A percentile compares a stretch with the other conserved stretches of the same genome.
These are phyloP conservation scores for Incumbomyces delicatus DNA, from an alignment of 2,329 filamentous ascomycete genomes.

Conservation along the genomic window DNA sequence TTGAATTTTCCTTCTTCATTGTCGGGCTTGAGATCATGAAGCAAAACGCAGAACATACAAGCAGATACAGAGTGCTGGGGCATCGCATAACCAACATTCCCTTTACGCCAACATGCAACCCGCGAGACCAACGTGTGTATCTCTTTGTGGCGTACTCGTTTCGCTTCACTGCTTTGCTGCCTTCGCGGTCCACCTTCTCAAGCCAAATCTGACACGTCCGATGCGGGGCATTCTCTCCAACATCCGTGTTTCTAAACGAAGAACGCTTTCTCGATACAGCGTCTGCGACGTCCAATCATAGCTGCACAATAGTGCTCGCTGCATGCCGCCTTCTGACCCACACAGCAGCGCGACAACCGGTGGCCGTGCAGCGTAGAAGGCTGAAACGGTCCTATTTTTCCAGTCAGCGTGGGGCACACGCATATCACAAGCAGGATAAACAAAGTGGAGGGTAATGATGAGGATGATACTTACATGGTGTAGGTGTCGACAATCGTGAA, in stretches of 20 bases:
- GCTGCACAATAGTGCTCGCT: slow-evolving; percentile 36
- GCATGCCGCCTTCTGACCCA: slow-evolving; percentile 38
- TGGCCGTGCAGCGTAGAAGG: slow-evolving; percentile 31
- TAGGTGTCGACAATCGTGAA: slow-evolving; percentile 35
- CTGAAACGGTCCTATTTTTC: slow-evolving; percentile 22
- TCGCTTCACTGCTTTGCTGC: too few relatives aligned
- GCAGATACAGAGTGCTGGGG: too few relatives aligned
- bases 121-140: too few relatives aligned
- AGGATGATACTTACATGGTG: slow-evolving; percentile 29
- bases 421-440: neutral
- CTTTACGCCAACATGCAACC: too few relatives aligned
- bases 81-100: too few relatives aligned
- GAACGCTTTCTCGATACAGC: slow-evolving; percentile 35
- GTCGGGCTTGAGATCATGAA: too few relatives aligned
- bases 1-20: too few relatives aligned
- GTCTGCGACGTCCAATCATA: slow-evolving; percentile 36
- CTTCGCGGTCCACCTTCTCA: slow-evolving; percentile 2
- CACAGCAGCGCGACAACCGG: slow-evolving; percentile 36
- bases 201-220: slow-evolving; percentile 25
- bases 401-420: neutral
- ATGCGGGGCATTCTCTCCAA: slow-evolving; percentile 30
- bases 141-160: too few relatives aligned
- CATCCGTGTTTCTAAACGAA: slow-evolving; percentile 33
- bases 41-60: too few relatives aligned
- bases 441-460: too few relatives aligned